Percentiles rank a stretch among this genome's conserved stretches.
phyloP scores from a whole-genome alignment of 805 yeast genomes.

The Sugiyamaella smithiae region DNA sequence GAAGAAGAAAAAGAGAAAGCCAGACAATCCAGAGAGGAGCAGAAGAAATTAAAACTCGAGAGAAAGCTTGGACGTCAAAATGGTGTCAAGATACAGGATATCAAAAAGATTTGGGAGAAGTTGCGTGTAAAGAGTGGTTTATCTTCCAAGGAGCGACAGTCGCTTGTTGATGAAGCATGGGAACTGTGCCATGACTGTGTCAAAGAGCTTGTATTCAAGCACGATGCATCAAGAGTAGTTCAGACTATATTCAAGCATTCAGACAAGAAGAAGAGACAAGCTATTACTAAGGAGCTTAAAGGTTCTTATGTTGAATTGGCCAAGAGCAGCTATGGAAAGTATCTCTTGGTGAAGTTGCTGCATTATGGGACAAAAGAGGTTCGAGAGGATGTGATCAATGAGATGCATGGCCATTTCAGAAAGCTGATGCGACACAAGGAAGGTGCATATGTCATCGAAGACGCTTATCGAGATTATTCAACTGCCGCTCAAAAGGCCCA shows the following conservation, averaged over 20 bases:
- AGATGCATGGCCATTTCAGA: constrained; percentile 85
- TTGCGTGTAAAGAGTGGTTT: constrained; percentile 81
- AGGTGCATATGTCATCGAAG: constrained; percentile 97
- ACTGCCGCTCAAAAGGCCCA: constrained; percentile 80
- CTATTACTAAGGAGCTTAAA: constrained; percentile 62
- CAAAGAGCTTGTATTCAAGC: constrained; percentile 85
- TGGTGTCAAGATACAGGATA: constrained; percentile 80
- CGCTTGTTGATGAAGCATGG: constrained; percentile 83
- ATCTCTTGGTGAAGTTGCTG: constrained; percentile 78
- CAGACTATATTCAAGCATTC: constrained; percentile 90
- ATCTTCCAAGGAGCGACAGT: constrained; percentile 71
- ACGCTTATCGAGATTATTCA: constrained; percentile 80
- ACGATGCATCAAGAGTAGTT: constrained; percentile 93
- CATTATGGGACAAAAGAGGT: constrained; percentile 89
- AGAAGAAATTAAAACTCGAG: constrained; percentile 70
- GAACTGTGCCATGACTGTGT: constrained; percentile 70
- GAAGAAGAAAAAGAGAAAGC: constrained; percentile 36
- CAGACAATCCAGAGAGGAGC: constrained; percentile 66
- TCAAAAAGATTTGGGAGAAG: constrained; percentile 87
- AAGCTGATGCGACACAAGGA: constrained; percentile 95
- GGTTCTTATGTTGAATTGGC: constrained; percentile 80
- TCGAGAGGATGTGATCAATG: constrained; percentile 70
- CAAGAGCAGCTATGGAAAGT: constrained; percentile 91
- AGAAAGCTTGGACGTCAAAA: constrained; percentile 84
- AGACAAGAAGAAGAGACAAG: constrained; percentile 71